These are phyloP conservation scores for Beauveria asiatica DNA, from an alignment of 2,329 filamentous ascomycete genomes.

Conservation along the genomic window DNA sequence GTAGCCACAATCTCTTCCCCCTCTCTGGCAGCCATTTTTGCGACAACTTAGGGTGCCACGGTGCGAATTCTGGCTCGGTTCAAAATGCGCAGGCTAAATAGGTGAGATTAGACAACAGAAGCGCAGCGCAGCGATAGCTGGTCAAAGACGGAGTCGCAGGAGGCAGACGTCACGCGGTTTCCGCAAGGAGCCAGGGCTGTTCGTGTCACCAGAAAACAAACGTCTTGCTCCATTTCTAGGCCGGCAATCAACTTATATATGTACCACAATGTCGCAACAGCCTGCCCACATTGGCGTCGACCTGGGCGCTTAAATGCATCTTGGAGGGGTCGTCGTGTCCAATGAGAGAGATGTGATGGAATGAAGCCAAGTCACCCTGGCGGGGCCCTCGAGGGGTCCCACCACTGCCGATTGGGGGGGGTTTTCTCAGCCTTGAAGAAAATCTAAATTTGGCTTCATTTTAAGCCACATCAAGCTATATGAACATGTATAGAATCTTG, in stretches of 20 bases:
- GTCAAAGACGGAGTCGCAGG: not conserved
- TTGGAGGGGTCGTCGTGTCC: constrained; percentile 10
- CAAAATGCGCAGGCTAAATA: not conserved
- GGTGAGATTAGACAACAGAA: not conserved
- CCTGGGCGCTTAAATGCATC: constrained; percentile 23
- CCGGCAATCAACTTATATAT: constrained; percentile 9
- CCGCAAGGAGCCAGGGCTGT: not conserved
- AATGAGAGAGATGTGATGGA: constrained; percentile 10
- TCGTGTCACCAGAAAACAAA: not conserved
- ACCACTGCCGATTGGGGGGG: not conserved
- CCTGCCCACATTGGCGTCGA: constrained; percentile 15
- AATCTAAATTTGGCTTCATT: not conserved
- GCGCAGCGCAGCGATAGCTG: not conserved
- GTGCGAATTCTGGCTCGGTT: not conserved
- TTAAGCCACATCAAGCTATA: too few species aligned
- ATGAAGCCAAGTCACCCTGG: not conserved
- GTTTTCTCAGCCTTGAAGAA: not conserved
- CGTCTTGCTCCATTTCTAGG: constrained; percentile 13
- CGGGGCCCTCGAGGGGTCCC: not conserved
- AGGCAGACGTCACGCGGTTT: not conserved
- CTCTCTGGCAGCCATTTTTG: constrained; percentile 35
- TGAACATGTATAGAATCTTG: too few species aligned
- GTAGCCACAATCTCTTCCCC: constrained; percentile 45
- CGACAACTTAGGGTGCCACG: not conserved
- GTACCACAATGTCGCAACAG: not conserved